phyloP scores from a whole-genome alignment of 768 basidiomycete genomes.

The Lentinula sp. region DNA sequence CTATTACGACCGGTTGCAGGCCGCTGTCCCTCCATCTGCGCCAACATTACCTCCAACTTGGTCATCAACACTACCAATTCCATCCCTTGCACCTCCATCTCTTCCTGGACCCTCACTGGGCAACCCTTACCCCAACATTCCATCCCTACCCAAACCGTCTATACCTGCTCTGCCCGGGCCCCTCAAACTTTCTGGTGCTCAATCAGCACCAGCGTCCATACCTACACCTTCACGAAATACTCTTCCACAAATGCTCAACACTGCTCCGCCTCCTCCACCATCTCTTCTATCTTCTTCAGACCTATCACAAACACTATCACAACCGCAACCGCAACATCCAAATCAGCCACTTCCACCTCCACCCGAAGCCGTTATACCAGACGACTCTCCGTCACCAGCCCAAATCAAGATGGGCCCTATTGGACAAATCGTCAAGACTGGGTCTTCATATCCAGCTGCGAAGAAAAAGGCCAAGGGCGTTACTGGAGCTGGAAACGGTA shows the following conservation, averaged over 20 bases:
- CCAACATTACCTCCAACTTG: conserved; percentile 14
- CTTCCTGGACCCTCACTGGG: conserved; percentile 12
- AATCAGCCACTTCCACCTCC: conserved; percentile 9
- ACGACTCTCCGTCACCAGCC: conserved; percentile 52
- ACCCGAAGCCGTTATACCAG: conserved; percentile 39
- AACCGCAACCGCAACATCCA: not conserved
- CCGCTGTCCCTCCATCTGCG: conserved; percentile 25
- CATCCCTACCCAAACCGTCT: not conserved
- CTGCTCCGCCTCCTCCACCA: not conserved
- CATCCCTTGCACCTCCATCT: conserved; percentile 9
- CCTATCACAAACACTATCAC: not conserved
- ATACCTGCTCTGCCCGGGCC: not conserved
- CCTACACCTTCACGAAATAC: not conserved
- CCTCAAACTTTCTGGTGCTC: not conserved
- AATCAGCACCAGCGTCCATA: not conserved
- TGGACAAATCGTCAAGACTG: conserved; percentile 63
- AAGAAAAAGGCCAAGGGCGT: conserved; percentile 53
- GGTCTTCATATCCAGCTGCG: conserved; percentile 32
- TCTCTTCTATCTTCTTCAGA: not conserved
- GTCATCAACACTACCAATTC: conserved; percentile 7
- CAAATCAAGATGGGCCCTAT: conserved; percentile 76
- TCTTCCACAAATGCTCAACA: not conserved
- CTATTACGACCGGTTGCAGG: conserved; percentile 54
- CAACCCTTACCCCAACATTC: conserved; percentile 7
- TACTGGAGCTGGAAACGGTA: conserved; percentile 11